Evolutionary conservation across 2,329 filamentous ascomycete species (phyloP), one percentile per base, ranked within the genome.

Genomic region (Exophiala alcalophila): DNA sequence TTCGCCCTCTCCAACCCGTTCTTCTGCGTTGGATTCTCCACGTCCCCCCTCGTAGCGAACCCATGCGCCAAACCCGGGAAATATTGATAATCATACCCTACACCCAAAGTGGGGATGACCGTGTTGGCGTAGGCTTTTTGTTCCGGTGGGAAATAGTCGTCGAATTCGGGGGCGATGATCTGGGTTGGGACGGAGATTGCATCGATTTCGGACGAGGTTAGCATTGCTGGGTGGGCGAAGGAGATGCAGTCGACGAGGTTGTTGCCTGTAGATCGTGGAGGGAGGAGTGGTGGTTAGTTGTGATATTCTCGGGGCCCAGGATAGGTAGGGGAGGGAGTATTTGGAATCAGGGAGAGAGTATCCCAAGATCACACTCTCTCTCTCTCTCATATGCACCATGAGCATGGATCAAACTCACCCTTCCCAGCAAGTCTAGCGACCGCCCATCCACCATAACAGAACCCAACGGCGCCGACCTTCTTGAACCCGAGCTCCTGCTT

Each of bases 1-100:
- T 75, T 76, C 0, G 62, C 74, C 31, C 68, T 62, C 4, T 60
- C 64, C 65, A 77, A 61, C 1, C 65, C 73, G 39, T 63, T 59
- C 31, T 63, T 59, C 62, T 77, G 68, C 0, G 61, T 64, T 1
- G 57, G 37, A 10, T 63, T 57, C 3, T 54, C 57, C 37, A 55
- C 54, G 56, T 74, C 60, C 0, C 71, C 72, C 28, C 73, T 62
- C 1, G 63, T 52, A 3, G 71, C 56, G 38, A 61, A 74, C 2
- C 59, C 68, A 61, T 80, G 76, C 44, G 56, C 60, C 10, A 75
- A 57, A 0, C 69, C 69, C 0, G 74, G 70, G 48, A 75, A 77
- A 54, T 74, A 64, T 49, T 69, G 65, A 57, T 75, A 78, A 35
- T 74, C 70, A 50, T 69, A 76, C 10, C 63, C 54, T 5, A 75